A percentile compares a stretch with the other conserved stretches of the same genome.
Conservation (phyloP, 2,329 filamentous ascomycete genomes). For the Cytospora leucostoma region DNA sequence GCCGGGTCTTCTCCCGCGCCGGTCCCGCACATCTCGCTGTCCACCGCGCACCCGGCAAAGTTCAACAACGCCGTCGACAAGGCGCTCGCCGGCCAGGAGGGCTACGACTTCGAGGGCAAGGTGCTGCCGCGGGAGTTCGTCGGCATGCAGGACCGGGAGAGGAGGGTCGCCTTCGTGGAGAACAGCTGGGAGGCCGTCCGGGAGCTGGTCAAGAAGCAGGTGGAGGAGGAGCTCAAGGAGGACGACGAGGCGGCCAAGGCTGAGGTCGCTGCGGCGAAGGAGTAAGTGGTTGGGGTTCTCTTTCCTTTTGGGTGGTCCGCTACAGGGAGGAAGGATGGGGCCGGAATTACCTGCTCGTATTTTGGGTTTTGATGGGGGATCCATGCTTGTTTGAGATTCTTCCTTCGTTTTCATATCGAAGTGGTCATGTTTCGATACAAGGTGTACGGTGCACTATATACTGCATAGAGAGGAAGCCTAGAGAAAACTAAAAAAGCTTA, state of each 20-base stretch:
- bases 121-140: slow-evolving; percentile 82
- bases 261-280: slow-evolving; percentile 19
- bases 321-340: background rate
- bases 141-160: slow-evolving; percentile 75
- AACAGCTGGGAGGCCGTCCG: slow-evolving; percentile 75
- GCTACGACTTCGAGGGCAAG: slow-evolving; percentile 72
- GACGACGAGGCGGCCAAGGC: slow-evolving; percentile 22
- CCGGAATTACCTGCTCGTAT: background rate
- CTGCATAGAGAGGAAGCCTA: background rate
- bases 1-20: slow-evolving; percentile 47
- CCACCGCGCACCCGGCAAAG: slow-evolving; percentile 95
- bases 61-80: slow-evolving; percentile 83
- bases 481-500: background rate
- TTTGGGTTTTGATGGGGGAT: background rate
- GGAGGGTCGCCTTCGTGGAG: slow-evolving; percentile 68
- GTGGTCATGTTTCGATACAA: background rate
- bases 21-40: slow-evolving; percentile 77
- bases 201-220: slow-evolving; percentile 72
- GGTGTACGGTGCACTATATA: background rate
- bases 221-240: slow-evolving; percentile 61
- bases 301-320: background rate
- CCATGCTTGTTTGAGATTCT: background rate
- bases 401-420: background rate
- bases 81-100: slow-evolving; percentile 70
- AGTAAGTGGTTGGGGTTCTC: background rate